Evolutionary conservation across 2,329 filamentous ascomycete genomes (phyloP), one percentile per base, ranked within the genome.

Genomic region (Cladosporium austrohemisphaericum): DNA sequence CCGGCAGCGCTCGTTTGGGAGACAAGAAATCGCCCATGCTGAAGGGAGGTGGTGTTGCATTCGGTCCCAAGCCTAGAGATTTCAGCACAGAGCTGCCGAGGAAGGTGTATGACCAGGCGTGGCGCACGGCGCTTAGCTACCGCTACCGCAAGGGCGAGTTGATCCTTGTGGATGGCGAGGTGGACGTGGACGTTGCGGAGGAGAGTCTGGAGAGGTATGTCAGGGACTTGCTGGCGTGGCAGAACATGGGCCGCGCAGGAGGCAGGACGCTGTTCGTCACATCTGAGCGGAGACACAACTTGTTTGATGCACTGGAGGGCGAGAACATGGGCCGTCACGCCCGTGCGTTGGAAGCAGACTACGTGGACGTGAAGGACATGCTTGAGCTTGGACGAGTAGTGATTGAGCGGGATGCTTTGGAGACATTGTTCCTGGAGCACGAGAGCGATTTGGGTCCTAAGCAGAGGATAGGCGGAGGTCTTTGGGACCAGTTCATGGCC

Each of bases 361-460:
- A 95, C 55, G 88, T 98, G 28, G 93, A 97, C 70, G 89, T 98
- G 55, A 98, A 97, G 79, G 88, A 97, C 67, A 70, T 98, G 56
- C 72, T 98, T 57, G 88, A 93, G 73, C 83, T 85, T 47, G 86
- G 87, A 47, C 83, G 90, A 62, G 74, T 98, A 53, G 83, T 98
- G 52, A 82, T 98, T 61, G 93, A 98, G 78, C 81, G 86, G 67
- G 72, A 74, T 33, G 92, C 92, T 28, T 75, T 98, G 63, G 78
- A 84, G 67, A 77, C 80, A 66, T 81, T 97, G 65, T 77, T 96
- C 61, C 71, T 76, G 64, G 71, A 76, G 57, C 90, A 95, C 65
- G 78, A 85, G 72, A 84, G 79, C 62, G 85, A 89, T 66, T 44
- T 65, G 54, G 10, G 9, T n/a, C 3, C 4, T 10, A 23, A 22